Evolutionary conservation across 805 yeast species (phyloP), one percentile per base, ranked within the genome.

Genomic region (Kurtzmaniella fragi): DNA sequence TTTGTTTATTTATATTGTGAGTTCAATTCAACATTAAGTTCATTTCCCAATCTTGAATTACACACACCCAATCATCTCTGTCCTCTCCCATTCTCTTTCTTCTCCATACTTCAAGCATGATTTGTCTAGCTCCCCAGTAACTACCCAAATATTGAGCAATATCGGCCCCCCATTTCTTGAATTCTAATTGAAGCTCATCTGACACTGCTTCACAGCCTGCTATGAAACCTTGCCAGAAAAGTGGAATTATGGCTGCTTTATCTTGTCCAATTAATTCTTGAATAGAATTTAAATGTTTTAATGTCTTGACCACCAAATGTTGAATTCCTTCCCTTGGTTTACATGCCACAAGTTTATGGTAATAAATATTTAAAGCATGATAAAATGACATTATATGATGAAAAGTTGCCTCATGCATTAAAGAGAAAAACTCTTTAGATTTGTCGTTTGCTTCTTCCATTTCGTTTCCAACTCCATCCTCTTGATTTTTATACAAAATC

Each of bases 141-240:
- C 90, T 80, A 0, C 95, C 95, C 38, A 63, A 48, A 43, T 62
- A 67, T 43, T 60, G 71, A 15, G 73, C 74, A 33, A 77, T 77
- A 42, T 76, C 76, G n/a, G 77, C 78, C 9, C 80, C 81, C 95
- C 95, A 87, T 42, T 70, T 67, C 52, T 78, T 80, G 61, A 77
- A 86, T 31, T 87, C 81, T 42, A 71, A 61, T 46, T 84, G 91
- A 28, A 81, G 59, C 28, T 67, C 68, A 1, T 59, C 49, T 5
- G 81, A 76, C 42, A 76, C 73, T 9, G 89, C 82, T 44, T 84
- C 88, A 51, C 93, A 82, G 0, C 95, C 95, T 1, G 91, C 89
- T 32, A 88, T 82, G 48, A 88, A 88, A 0, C 93, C 95, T 53
- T 84, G 91, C 93, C 95, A 88, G 49, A 86, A 79, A 27, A 86